Base-by-base conservation (phyloP, 179 eudicot species). In the Sideroxylon spinosum region DNA sequence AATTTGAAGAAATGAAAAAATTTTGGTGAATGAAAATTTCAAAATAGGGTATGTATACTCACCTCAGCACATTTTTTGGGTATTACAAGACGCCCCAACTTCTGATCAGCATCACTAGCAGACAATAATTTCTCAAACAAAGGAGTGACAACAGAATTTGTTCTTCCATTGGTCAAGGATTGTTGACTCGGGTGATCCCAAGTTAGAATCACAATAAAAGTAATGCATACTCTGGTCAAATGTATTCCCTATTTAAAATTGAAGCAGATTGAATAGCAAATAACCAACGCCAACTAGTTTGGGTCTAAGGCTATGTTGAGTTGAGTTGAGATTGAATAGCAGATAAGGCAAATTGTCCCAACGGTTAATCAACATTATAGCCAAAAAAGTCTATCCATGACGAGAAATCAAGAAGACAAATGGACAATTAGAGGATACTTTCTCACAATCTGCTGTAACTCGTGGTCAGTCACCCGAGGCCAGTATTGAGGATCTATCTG, bases 21-120 rank as follows among this genome's bases (percentile, higher is more conserved):
- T 25, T 14, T 73, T 23, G 26, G 14, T 26, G 9, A 53, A 9
- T 16, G 17, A 25, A 29, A 55, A 13, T 28, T 28, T 2, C 23
- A 55, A 53, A 77, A 22, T 53, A 75, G 46, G 68, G 50, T 48
- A 59, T 69, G 44, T 23, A 37, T 20, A 69, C 84, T 78, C 76
- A 85, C 90, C 83, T 87, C 90, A 5, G 86, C 90, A 82, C 78
- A 83, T 57, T 69, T 83, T 80, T 81, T 85, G 26, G 90, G 90
- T 77, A 85, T 72, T 49, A 85, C 80, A 3, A 87, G 82, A 46
- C 84, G 90, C 26, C 82, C 85, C 26, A 77, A 55, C 69, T 76
- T 80, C 23, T 65, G 82, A 59, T 87, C 88, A 67, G 84, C 85
- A 44, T 87, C 88, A 81, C 75, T 83, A 23, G 83, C 79, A 62